Evolutionary conservation across 352 stramenopile species (phyloP).

Genomic region (Globisporangium apiculatum): DNA sequence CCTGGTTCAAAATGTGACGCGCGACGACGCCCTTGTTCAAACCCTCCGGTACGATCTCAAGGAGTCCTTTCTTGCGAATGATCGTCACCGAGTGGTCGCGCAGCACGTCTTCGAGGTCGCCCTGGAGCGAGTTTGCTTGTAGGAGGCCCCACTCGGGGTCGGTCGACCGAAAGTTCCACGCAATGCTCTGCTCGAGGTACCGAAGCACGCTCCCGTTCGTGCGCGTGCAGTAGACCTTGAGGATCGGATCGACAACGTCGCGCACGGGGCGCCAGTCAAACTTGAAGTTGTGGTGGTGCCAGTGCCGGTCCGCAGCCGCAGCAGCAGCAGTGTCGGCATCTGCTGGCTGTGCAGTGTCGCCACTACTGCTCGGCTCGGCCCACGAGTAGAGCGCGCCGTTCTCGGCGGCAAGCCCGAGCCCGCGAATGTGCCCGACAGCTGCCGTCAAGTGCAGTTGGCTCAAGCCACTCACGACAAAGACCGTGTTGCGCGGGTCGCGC

Average conservation of each 20-base stretch:
- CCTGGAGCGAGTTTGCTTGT: slow-evolving; percentile 91
- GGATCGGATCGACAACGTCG: slow-evolving; percentile 87
- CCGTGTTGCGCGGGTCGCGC: slow-evolving; percentile 89
- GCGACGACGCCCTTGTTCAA: slow-evolving; percentile 96
- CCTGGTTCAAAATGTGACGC: slow-evolving; percentile 91
- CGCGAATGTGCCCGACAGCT: slow-evolving; percentile 89
- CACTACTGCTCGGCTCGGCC: slow-evolving; percentile 29
- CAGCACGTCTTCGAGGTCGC: slow-evolving; percentile 74
- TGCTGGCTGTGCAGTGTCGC: slow-evolving; percentile 6
- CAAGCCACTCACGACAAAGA: slow-evolving; percentile 97
- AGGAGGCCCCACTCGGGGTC: slow-evolving; percentile 96
- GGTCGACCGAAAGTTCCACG: slow-evolving; percentile 96
- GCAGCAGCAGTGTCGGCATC: no score
- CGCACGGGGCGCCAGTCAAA: slow-evolving; percentile 92
- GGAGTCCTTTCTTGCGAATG: slow-evolving; percentile 87
- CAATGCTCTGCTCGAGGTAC: slow-evolving; percentile 92
- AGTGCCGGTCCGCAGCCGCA: slow-evolving; percentile 31
- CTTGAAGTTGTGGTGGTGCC: slow-evolving; percentile 75
- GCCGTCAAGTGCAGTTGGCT: slow-evolving; percentile 87
- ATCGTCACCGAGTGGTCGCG: slow-evolving; percentile 68
- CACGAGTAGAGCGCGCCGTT: slow-evolving; percentile 94
- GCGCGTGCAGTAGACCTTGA: slow-evolving; percentile 93
- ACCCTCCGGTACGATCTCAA: slow-evolving; percentile 94
- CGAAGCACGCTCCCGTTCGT: slow-evolving; percentile 94
- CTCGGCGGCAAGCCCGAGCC: slow-evolving; percentile 91